Evolutionary conservation across 1,284 basidiomycete genomes (phyloP), one percentile per base, ranked within the genome.

Genomic region (Irpex sp.): DNA sequence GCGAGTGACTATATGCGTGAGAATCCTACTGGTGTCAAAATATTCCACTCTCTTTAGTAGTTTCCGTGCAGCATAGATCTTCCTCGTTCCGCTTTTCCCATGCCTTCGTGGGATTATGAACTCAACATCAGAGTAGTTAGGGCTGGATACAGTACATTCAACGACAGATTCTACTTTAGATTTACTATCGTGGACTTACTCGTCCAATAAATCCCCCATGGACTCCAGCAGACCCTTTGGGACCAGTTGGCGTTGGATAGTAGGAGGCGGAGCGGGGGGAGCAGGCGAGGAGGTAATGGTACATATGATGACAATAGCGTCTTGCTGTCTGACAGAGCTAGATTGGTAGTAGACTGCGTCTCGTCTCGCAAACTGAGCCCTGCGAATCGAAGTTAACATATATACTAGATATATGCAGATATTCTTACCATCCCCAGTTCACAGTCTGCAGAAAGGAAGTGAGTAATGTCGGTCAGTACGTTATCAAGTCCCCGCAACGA

Each of bases 311-410:
- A 92, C 74, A 69, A 95, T 89, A 0, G 85, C 84, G 69, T 95
- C 88, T 52, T 82, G 77, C 13, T 77, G 74, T 64, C 83, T 83
- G 31, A 90, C 86, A 1, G 77, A 71, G 19, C 78, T 78, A 9
- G 87, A 82, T 56, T 81, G 77, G 69, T 88, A 89, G 74, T 87
- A 95, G 7, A 94, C 85, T 15, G 77, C 74, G 64, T 94, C 91
- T 66, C 93, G 81, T 59, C 85, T 85, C 31, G 91, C 88, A 74
- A 95, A 96, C 71, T 91, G 88, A 1, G 88, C 87, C 89, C 91
- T 91, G 55, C 92, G 92, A 91, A 92, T 15, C 2, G n/a, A 11
- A 13, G 40, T 93, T 72, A 93, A 93, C 51, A 88, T 87, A 3
- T 91, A 89, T 87, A 88, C 64, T 38, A 37, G n/a, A 48, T n/a